Base-by-base conservation (phyloP, 2,329 filamentous ascomycete genomes). In the Fonsecaea nubica region DNA sequence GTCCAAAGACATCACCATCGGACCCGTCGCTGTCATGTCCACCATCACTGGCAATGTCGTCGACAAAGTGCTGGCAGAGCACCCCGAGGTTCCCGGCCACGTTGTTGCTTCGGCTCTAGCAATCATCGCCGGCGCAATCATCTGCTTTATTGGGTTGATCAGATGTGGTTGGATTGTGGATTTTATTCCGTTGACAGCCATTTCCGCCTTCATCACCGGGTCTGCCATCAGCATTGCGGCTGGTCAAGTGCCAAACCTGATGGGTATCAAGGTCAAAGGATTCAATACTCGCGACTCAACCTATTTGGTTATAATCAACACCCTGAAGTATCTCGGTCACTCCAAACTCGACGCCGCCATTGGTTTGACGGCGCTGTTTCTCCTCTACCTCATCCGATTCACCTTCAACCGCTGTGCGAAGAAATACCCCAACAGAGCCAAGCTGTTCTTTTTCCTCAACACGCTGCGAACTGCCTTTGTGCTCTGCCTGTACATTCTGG, bases 1-100 rank as follows among this genome's bases (percentile, higher is more conserved):
- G 0, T 97, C 94, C 13, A 99, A 98, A 77, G 94, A 99, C 78
- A 98, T 99, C 75, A 97, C 94, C 9, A 98, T 98, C 64, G 94
- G 94, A 15, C 94, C 94, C 36, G 95, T 98, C 57, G 95, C 95
- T 42, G 95, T 98, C 72, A 91, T 98, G 86, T 98, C 93, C 1
- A 96, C 92, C 3, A 85, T 99, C 15, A 90, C 92, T 2, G 95
- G 95, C 53, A 90, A 90, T 61, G 89, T 98, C 58, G 89, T 98
- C 54, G 77, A 85, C 52, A 85, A 89, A 42, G 88, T 91, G 50
- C 77, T 83, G 58, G 76, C 80, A 7, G 76, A 83, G 2, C 77
- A 88, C 15, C 89, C 90, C 0, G 76, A 80, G 13, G 73, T 91
- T 10, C 80, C 82, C 0, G 81, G 82, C 10, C 86, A 92, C 75